phyloP scores from a whole-genome alignment of 1,284 basidiomycete genomes.

The Austroboletus sp. region DNA sequence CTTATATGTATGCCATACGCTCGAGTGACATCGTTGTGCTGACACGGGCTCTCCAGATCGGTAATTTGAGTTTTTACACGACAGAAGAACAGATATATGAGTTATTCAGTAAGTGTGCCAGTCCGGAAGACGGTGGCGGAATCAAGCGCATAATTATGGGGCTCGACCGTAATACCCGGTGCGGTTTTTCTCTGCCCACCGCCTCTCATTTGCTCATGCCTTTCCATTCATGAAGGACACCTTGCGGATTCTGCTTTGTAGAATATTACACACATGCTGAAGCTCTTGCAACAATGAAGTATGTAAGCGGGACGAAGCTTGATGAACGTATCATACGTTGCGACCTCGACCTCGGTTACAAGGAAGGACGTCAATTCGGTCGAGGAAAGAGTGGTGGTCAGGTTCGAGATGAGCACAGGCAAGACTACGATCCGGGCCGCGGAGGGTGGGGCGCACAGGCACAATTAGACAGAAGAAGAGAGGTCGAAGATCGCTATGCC shows the following conservation, averaged over 20 bases:
- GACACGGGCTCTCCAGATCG: conserved; percentile 54
- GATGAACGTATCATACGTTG: conserved; percentile 98
- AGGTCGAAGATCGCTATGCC: conserved; percentile 85
- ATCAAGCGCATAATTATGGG: conserved; percentile 99
- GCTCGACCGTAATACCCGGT: conserved; percentile 91
- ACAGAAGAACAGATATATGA: conserved; percentile 99
- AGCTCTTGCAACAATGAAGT: conserved; percentile 87
- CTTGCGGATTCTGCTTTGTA: conserved; percentile 98
- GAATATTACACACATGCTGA: conserved; percentile 97
- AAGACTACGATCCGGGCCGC: conserved; percentile 93
- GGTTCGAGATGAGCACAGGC: conserved; percentile 90
- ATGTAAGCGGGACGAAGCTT: conserved; percentile 95
- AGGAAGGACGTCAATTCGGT: conserved; percentile 95
- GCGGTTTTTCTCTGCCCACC: conserved; percentile 18
- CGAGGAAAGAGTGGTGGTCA: conserved; percentile 96
- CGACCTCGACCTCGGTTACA: conserved; percentile 96
- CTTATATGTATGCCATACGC: conserved; percentile 54
- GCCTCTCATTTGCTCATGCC: conserved; percentile 3
- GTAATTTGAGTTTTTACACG: conserved; percentile 95
- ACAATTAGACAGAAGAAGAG: conserved; percentile 74
- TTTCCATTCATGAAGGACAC: conserved; percentile 57
- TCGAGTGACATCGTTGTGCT: neutral
- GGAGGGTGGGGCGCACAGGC: conserved; percentile 95
- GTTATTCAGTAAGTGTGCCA: conserved; percentile 88
- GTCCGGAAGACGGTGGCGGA: conserved; percentile 84